These are phyloP conservation scores for Stentor roeselii DNA, from an alignment of 73 alveolate species.

Conservation along the genomic window DNA sequence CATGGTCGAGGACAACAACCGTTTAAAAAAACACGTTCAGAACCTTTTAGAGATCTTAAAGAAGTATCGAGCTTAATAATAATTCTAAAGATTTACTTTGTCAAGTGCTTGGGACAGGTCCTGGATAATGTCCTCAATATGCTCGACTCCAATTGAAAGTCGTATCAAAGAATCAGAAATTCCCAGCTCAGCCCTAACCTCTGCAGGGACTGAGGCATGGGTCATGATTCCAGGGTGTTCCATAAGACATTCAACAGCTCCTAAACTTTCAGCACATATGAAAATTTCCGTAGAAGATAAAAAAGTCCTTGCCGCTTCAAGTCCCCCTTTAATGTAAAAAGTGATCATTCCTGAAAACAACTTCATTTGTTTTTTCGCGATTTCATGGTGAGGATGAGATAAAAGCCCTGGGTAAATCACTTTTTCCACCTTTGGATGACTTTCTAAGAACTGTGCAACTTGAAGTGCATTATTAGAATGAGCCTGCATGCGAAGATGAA, in stretches of 20 bases:
- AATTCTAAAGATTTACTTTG: slow-evolving; percentile 34
- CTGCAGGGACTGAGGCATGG: slow-evolving; percentile 87
- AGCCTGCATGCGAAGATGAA: slow-evolving; percentile 75
- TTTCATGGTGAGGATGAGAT: slow-evolving; percentile 86
- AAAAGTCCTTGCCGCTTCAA: slow-evolving; percentile 79
- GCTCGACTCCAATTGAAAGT: slow-evolving; percentile 86
- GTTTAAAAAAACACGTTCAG: no score
- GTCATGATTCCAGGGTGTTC: slow-evolving; percentile 91
- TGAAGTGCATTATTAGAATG: slow-evolving; percentile 86
- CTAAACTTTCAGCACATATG: slow-evolving; percentile 87
- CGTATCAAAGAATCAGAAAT: slow-evolving; percentile 80
- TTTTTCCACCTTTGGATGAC: slow-evolving; percentile 85
- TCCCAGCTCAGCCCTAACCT: slow-evolving; percentile 78
- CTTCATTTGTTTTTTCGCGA: slow-evolving; percentile 85
- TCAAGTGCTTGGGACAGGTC: slow-evolving; percentile 86
- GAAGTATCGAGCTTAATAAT: neutral
- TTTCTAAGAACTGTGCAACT: slow-evolving; percentile 91
- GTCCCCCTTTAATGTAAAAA: slow-evolving; percentile 75
- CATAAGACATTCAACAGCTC: slow-evolving; percentile 88
- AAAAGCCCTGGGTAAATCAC: slow-evolving; percentile 95
- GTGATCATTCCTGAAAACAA: slow-evolving; percentile 87
- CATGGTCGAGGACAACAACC: no score
- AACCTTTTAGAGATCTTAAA: no score
- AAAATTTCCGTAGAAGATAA: slow-evolving; percentile 69
- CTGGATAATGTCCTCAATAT: slow-evolving; percentile 73